Base-by-base conservation (phyloP, 1,284 basidiomycete genomes). In the Ceraceosorus bombacis region DNA sequence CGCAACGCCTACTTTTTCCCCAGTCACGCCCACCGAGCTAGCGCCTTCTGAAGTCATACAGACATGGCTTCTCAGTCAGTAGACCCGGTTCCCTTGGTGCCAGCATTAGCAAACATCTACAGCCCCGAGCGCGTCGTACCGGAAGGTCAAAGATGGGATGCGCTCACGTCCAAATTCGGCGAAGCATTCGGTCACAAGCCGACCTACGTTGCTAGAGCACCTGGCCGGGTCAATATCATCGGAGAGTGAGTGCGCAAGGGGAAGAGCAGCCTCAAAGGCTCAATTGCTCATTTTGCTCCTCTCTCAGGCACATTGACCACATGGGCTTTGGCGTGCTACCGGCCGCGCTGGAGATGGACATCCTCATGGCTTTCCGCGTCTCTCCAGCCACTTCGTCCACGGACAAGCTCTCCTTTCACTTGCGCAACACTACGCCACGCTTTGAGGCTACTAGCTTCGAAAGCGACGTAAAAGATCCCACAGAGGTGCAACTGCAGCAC, bases 301-400 rank as follows among this genome's bases (percentile, higher is more conserved):
- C 41, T 38, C 36, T 10, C 37, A 67, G 62, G 51, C 69, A 71
- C 49, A 69, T 77, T 53, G 75, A 77, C 55, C 72, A 72, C 56
- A 68, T 72, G 9, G 72, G 74, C 4, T 77, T 74, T 62, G 65
- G 64, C 38, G 73, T 74, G 17, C 68, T 77, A 12, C 75, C 75
- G 15, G 70, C 74, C 12, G 74, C 75, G 5, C 70, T 77, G 52
- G 75, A 77, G 53, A 69, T 71, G 59, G 75, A 77, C 41, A 74
- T 77, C 41, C 60, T 76, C 10, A 77, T 77, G 75, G 74, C 70
- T 6, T 66, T 71, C 36, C 61, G 65, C 37, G 66, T 74, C 9
- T 49, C 58, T 4, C 27, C 59, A 9, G 5, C 56, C 13, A 13
- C 37, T 4, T 13, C 54, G 38, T 17, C 38, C 7, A 12, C 17